These are phyloP conservation scores for Cordyceps militaris DNA, from an alignment of 2,329 filamentous ascomycete species.

Conservation along the genomic window DNA sequence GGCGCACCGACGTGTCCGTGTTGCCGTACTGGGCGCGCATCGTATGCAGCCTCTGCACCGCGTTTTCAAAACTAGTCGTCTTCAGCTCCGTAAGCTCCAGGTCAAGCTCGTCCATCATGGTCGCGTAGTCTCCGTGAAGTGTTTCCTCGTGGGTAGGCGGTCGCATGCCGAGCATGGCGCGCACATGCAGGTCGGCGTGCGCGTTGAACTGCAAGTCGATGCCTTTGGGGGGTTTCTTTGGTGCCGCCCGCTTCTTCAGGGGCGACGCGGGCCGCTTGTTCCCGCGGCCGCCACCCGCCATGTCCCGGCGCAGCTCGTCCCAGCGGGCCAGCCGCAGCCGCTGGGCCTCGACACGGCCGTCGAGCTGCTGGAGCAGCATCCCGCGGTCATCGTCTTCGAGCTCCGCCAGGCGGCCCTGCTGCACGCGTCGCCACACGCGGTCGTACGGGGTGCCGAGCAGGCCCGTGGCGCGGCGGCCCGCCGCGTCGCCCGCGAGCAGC, in stretches of 20 bases:
- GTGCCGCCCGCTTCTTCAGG: constrained; percentile 17
- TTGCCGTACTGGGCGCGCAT: not conserved
- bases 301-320: constrained; percentile 56
- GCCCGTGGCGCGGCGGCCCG: constrained; percentile 44
- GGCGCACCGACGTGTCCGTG: not conserved
- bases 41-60: constrained; percentile 19
- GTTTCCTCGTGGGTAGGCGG: constrained; percentile 9
- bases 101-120: constrained; percentile 35
- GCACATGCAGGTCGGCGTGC: constrained; percentile 42
- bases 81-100: constrained; percentile 31
- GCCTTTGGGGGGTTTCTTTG: constrained; percentile 27
- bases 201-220: constrained; percentile 48
- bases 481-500: constrained; percentile 59
- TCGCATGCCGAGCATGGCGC: constrained; percentile 23
- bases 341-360: constrained; percentile 60
- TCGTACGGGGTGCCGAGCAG: constrained; percentile 63
- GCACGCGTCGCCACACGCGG: constrained; percentile 62
- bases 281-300: constrained; percentile 29
- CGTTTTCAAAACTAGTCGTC: constrained; percentile 15
- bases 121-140: constrained; percentile 36
- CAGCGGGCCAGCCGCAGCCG: constrained; percentile 63
- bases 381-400: constrained; percentile 45
- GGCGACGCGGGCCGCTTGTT: constrained; percentile 19
- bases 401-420: constrained; percentile 50
- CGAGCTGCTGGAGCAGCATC: constrained; percentile 60